These are phyloP conservation scores for Torulaspora pretoriensis DNA, from an alignment of 1,139 yeast genomes.

Conservation along the genomic window DNA sequence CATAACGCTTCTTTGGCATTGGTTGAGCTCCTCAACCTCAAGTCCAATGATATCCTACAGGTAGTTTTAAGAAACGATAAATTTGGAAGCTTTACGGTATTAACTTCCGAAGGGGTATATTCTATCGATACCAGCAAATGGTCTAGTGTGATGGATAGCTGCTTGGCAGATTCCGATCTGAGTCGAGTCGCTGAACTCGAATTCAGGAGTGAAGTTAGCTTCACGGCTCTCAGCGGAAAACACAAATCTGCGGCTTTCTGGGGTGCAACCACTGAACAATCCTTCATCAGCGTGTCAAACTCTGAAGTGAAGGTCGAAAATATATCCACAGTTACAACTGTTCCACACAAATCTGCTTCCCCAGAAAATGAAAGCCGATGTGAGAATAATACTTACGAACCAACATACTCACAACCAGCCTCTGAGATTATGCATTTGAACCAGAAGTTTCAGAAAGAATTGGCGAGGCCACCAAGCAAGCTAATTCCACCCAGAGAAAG, in stretches of 20 bases:
- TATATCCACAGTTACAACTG: neutral
- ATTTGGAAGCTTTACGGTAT: conserved; percentile 16
- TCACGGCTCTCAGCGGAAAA: conserved; percentile 6
- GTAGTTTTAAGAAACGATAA: conserved; percentile 5
- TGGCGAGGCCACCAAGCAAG: conserved; percentile 16
- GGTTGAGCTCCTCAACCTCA: conserved; percentile 20
- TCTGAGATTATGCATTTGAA: conserved; percentile 24
- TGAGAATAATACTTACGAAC: conserved; percentile 1
- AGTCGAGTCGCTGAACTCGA: conserved; percentile 15
- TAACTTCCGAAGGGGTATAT: conserved; percentile 7
- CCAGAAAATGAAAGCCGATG: neutral
- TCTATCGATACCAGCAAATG: conserved; percentile 21
- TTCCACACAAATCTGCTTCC: neutral
- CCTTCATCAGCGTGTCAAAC: conserved; percentile 15
- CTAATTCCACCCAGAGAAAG: conserved; percentile 25
- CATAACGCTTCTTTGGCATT: conserved; percentile 26
- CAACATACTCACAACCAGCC: conserved; percentile 23
- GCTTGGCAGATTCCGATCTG: conserved; percentile 25
- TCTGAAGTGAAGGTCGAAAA: conserved; percentile 1
- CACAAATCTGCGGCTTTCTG: conserved; percentile 16
- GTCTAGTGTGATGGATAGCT: conserved; percentile 19
- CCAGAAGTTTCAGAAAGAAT: conserved; percentile 16
- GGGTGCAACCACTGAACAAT: conserved; percentile 12
- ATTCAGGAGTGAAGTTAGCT: conserved; percentile 17
- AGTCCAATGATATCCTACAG: conserved; percentile 7